phyloP scores from a whole-genome alignment of 1,284 basidiomycete species.

The Hortiboletus rubellus region DNA sequence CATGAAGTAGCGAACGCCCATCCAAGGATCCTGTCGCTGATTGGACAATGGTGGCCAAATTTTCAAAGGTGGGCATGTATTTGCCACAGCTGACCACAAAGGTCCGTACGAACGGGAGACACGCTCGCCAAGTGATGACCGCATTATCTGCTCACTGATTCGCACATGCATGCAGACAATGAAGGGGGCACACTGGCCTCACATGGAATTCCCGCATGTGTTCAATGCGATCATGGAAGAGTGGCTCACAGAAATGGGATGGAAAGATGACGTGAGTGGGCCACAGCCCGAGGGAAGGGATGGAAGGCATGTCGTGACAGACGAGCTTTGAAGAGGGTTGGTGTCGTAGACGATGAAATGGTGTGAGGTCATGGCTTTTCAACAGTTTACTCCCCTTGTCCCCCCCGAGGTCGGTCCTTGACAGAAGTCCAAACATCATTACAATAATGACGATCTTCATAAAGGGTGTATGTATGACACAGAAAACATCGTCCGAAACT shows the following conservation, averaged over 20 bases:
- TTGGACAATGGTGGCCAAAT: conserved; percentile 47
- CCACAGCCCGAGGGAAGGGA: background rate
- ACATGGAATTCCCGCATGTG: conserved; percentile 52
- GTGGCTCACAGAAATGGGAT: conserved; percentile 38
- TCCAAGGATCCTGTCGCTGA: conserved; percentile 64
- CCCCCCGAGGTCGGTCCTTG: too few relatives aligned
- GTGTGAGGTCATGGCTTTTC: background rate
- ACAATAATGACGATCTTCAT: too few relatives aligned
- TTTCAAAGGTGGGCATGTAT: conserved; percentile 46
- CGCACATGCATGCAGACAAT: conserved; percentile 38
- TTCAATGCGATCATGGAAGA: conserved; percentile 47
- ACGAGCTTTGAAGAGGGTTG: conserved; percentile 16
- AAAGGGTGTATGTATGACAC: too few relatives aligned
- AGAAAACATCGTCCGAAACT: too few relatives aligned
- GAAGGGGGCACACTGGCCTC: conserved; percentile 58
- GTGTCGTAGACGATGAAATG: background rate
- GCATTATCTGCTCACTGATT: background rate
- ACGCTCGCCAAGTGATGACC: background rate
- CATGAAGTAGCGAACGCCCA: background rate
- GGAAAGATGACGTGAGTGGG: background rate
- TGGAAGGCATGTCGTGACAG: background rate
- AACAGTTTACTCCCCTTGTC: background rate
- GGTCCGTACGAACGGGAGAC: conserved; percentile 36
- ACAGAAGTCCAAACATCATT: too few relatives aligned
- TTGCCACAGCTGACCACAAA: conserved; percentile 52